Evolutionary conservation across 495 filamentous ascomycete genomes (phyloP).

Genomic region (Corynascus novoguineensis): DNA sequence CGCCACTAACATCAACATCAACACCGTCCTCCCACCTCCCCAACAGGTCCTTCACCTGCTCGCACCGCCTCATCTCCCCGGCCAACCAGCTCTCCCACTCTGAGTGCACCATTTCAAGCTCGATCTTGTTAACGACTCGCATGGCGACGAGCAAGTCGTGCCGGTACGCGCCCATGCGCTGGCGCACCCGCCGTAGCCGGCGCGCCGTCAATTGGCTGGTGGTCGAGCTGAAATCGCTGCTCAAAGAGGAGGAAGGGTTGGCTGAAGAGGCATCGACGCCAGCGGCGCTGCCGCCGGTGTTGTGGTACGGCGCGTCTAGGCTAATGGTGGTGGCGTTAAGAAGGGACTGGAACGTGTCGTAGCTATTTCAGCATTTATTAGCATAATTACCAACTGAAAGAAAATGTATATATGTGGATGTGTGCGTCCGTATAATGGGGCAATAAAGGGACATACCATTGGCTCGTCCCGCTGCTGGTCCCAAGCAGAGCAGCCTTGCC

Average conservation of each 20-base stretch:
- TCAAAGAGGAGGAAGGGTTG: conserved; percentile 13
- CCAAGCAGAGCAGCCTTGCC: conserved; percentile 12
- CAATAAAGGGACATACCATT: conserved; percentile 30
- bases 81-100: conserved; percentile 91
- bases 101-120: conserved; percentile 71
- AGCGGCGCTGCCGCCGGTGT: too few relatives aligned
- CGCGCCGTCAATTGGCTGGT: conserved; percentile 55
- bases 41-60: conserved; percentile 53
- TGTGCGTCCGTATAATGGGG: too few relatives aligned
- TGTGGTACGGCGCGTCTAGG: conserved; percentile 45
- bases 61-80: conserved; percentile 65
- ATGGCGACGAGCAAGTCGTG: conserved; percentile 89
- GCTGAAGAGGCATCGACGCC: too few relatives aligned
- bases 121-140: conserved; percentile 82
- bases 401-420: too few relatives aligned
- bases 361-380: conserved; percentile 29
- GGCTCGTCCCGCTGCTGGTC: conserved; percentile 33
- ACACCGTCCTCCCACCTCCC: conserved; percentile 18
- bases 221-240: conserved; percentile 30
- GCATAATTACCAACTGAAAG: too few relatives aligned
- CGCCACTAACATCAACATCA: conserved; percentile 4
- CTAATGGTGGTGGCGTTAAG: conserved; percentile 47
- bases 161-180: conserved; percentile 77
- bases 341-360: conserved; percentile 51
- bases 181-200: conserved; percentile 68